Conservation (phyloP, 2,329 filamentous ascomycete genomes). For the Fusarium sp. region DNA sequence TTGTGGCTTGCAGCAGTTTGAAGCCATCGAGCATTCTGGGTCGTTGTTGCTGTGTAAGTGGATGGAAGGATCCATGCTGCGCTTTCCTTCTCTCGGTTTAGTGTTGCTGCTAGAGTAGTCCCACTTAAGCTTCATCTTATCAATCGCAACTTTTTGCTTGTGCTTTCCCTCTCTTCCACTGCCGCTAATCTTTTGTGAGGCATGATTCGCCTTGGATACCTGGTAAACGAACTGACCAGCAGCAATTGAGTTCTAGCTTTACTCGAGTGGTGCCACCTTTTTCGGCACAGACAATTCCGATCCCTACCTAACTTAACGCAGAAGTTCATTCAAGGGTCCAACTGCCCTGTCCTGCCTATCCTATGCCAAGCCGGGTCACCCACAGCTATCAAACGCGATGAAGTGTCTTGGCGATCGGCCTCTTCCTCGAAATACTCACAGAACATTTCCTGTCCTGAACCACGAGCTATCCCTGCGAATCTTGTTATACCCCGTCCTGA, state of each 20-base stretch:
- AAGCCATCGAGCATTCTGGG: conserved; percentile 27
- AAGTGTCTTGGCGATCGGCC: conserved; percentile 37
- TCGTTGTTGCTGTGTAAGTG: conserved; percentile 14
- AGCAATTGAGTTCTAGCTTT: conserved; percentile 8
- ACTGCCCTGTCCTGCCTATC: conserved; percentile 5
- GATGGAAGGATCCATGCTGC: background rate
- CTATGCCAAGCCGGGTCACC: conserved; percentile 40
- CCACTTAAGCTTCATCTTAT: conserved; percentile 39
- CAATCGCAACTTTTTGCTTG: conserved; percentile 33
- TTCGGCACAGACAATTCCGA: conserved; percentile 18
- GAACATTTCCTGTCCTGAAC: background rate
- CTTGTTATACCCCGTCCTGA: background rate
- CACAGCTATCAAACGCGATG: conserved; percentile 19
- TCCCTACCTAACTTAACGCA: background rate
- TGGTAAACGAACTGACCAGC: background rate
- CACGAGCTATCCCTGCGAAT: background rate
- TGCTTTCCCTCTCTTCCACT: background rate
- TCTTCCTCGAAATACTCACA: conserved; percentile 5
- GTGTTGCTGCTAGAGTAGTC: background rate
- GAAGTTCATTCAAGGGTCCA: background rate
- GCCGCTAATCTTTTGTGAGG: conserved; percentile 3
- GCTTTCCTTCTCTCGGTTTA: background rate
- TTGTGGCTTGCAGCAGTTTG: conserved; percentile 34
- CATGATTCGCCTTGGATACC: conserved; percentile 13
- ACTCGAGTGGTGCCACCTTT: conserved; percentile 1